Evolutionary conservation across 2,329 filamentous ascomycete species (phyloP), one percentile per base, ranked within the genome.

Genomic region (Fulvia fulva): DNA sequence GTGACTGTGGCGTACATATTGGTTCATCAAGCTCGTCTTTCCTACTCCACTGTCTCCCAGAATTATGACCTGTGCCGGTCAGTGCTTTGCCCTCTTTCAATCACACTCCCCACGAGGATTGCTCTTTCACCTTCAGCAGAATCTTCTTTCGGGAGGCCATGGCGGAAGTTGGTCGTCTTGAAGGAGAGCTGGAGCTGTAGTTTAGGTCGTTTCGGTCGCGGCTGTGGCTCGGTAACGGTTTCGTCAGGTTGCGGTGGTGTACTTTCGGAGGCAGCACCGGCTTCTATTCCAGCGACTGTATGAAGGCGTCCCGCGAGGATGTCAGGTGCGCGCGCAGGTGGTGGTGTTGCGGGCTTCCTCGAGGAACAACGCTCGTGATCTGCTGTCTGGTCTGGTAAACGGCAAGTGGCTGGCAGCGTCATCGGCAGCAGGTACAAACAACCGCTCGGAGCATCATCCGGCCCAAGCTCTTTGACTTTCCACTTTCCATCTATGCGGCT

Each of bases 1-100:
- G 16, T 12, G 12, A 28, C 37, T 19, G 51, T 50, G 57, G 70
- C 89, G 76, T 86, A 97, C 94, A 90, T 97, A 99, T 97, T 99
- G 94, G 81, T 99, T 99, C 94, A 99, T 99, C 85, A 99, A 87
- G 78, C 91, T 97, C 62, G 94, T 99, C 84, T 99, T 99, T 76
- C 94, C 94, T 63, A 99, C 94, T 79, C 94, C 94, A 77, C 93
- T 97, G 77, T 99, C 94, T 70, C 94, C 94, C 69, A 99, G 87
- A 78, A 99, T 97, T 73, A 99, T 99, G 73, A 99, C 92, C 93
- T 97, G 70, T 58, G 11, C 49, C 52, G 32, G 59, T 67, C 44
- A 63, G 62, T 53, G 55, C 64, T 45, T 67, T 64, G 46, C 51
- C 59, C 44, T 55, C 19, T 44, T 7, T 30, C 6, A 9, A 19